Base-by-base conservation (phyloP, 108 stramenopile genomes). In the Schizochytrium sp. region DNA sequence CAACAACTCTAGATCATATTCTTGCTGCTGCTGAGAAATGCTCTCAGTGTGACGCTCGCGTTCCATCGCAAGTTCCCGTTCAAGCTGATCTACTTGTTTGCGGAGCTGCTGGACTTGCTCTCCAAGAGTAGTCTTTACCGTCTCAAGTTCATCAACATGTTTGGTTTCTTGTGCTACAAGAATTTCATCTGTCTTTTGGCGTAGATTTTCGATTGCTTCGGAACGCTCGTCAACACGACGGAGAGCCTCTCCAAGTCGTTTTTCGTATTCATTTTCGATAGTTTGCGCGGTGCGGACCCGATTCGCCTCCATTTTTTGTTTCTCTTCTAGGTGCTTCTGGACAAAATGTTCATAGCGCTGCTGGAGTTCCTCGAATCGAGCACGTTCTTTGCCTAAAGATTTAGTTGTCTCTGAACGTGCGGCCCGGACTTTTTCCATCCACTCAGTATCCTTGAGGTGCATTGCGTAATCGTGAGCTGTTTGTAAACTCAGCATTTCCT, bases 191-290 rank as follows among this genome's bases (percentile, higher is more conserved):
- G 93, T 93, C 38, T 91, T 90, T 61, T 93, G 93, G 56, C 93
- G 93, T 47, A 94, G 76, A 17, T 92, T 61, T 72, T 93, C 92
- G 55, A 94, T 92, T 56, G 93, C 93, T 69, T 94, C 94, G 49
- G 90, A 87, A 2, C 93, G 89, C 57, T 87, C 72, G 88, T 94
- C 94, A 57, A 88, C 93, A 4, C 93, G 88, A 10, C 92, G 92
- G n/a, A 94, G 53, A 72, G 93, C 93, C 13, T 92, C 88, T 15
- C 93, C 93, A 10, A 94, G 58, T 28, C 89, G 89, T 60, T 94
- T 93, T 90, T 94, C 94, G 88, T 93, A 94, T 89, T 94, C 91
- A 72, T 94, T 94, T 44, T 94, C 94, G 47, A 93, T 61, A 87
- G 93, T 92, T 56, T 87, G 89, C 5, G 73, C 72, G 0, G 28